Evolutionary conservation across 1,284 basidiomycete genomes (phyloP).

Genomic region (Papiliotrema fonsecae): DNA sequence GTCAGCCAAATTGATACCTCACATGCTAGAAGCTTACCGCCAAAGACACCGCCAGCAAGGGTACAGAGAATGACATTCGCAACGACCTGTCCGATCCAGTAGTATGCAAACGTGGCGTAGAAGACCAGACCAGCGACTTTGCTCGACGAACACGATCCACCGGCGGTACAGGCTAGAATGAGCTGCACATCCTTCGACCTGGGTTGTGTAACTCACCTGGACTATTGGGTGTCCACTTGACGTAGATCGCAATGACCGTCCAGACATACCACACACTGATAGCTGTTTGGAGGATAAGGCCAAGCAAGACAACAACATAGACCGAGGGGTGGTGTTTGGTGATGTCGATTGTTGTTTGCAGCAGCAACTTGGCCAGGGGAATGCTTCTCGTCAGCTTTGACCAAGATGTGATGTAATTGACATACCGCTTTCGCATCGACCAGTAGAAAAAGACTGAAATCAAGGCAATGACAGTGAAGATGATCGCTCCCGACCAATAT

Average conservation of each 20-base stretch:
- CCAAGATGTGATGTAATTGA: slow-evolving; percentile 55
- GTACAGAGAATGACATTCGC: slow-evolving; percentile 74
- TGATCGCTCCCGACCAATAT: slow-evolving; percentile 57
- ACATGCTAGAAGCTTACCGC: slow-evolving; percentile 46
- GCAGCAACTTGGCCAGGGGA: slow-evolving; percentile 68
- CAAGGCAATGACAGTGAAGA: slow-evolving; percentile 64
- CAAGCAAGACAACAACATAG: slow-evolving; percentile 68
- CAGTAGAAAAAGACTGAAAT: slow-evolving; percentile 70
- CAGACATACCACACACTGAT: slow-evolving; percentile 57
- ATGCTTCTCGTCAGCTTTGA: slow-evolving; percentile 61
- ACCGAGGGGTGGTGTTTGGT: slow-evolving; percentile 76
- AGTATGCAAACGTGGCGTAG: slow-evolving; percentile 72
- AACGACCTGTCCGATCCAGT: slow-evolving; percentile 71
- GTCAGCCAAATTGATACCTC: not conserved
- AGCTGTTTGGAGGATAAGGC: slow-evolving; percentile 65
- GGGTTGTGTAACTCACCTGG: slow-evolving; percentile 51
- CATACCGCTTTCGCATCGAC: slow-evolving; percentile 42
- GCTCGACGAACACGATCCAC: slow-evolving; percentile 52
- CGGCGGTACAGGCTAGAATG: slow-evolving; percentile 31
- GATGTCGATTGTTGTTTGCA: slow-evolving; percentile 73
- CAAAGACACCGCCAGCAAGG: slow-evolving; percentile 66
- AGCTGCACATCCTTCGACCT: not conserved
- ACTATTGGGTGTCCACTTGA: slow-evolving; percentile 71
- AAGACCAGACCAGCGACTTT: slow-evolving; percentile 68
- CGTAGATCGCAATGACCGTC: slow-evolving; percentile 55